Evolutionary conservation across 345 rosid genomes (phyloP).

Genomic region (Pistacia vera): DNA sequence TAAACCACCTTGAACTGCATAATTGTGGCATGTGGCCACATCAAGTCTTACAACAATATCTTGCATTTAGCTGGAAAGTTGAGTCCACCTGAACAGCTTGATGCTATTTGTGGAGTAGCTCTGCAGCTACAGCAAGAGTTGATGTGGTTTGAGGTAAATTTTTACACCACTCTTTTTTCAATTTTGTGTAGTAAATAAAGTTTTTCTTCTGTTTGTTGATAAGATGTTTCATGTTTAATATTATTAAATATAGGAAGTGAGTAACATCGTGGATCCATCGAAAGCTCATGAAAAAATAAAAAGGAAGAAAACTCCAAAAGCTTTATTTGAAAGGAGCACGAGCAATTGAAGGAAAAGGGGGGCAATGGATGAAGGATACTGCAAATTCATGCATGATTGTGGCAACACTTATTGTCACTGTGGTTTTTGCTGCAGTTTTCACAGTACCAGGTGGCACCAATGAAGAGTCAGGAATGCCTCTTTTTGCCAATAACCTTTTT

Average conservation of each 20-base stretch:
- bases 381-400: slow-evolving; percentile 15
- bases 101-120: slow-evolving; percentile 24
- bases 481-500: background rate
- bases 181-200: background rate
- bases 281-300: background rate
- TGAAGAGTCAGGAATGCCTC: background rate
- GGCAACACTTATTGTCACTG: slow-evolving; percentile 4
- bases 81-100: slow-evolving; percentile 11
- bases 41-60: no score
- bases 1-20: no score
- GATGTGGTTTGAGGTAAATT: slow-evolving; percentile 27
- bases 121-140: slow-evolving; percentile 23
- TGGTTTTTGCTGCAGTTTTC: slow-evolving; percentile 14
- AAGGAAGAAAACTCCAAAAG: background rate
- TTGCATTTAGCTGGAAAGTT: slow-evolving; percentile 27
- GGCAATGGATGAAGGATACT: slow-evolving; percentile 1
- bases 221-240: no score
- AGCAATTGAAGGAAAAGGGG: background rate
- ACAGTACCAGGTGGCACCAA: slow-evolving; percentile 18
- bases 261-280: background rate
- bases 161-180: no score
- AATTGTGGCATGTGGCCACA: no score
- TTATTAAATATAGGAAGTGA: background rate
- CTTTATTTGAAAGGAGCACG: slow-evolving; percentile 12
- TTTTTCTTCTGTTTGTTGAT: no score